A percentile compares a stretch with the other conserved stretches of the same genome.
Evolutionary conservation across 2,329 filamentous ascomycete species (phyloP).

Genomic region (Aphanocladium album): DNA sequence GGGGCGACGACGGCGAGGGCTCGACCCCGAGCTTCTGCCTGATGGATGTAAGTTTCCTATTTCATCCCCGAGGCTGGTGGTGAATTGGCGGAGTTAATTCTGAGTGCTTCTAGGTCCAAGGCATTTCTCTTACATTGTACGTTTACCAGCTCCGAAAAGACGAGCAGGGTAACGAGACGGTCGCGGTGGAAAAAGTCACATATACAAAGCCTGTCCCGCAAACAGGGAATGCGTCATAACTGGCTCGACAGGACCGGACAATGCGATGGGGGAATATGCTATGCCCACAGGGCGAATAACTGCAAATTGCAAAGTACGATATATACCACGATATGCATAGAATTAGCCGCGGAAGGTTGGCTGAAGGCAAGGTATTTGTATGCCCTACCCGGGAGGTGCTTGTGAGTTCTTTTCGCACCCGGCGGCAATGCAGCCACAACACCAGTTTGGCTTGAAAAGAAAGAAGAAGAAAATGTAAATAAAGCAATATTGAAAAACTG

Average conservation of each 20-base stretch:
- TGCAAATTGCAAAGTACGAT: neutral
- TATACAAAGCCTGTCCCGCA: slow-evolving; percentile 72
- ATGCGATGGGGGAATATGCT: neutral
- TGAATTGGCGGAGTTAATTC: slow-evolving; percentile 14
- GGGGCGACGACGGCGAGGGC: slow-evolving; percentile 59
- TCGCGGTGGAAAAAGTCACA: slow-evolving; percentile 80
- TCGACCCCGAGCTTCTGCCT: slow-evolving; percentile 88
- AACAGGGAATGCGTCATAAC: slow-evolving; percentile 44
- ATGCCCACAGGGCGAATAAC: neutral
- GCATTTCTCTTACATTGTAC: slow-evolving; percentile 90
- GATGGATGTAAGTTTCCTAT: slow-evolving; percentile 81
- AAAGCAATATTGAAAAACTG: slow-evolving; percentile 17
- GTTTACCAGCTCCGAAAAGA: slow-evolving; percentile 84
- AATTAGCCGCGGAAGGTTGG: neutral
- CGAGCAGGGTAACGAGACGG: slow-evolving; percentile 69
- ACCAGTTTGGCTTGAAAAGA: slow-evolving; percentile 16
- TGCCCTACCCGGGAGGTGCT: neutral
- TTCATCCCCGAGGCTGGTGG: too few species aligned
- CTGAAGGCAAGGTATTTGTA: neutral
- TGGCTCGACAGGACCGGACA: neutral
- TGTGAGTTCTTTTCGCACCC: slow-evolving; percentile 11
- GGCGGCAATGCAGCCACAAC: neutral
- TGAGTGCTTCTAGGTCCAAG: slow-evolving; percentile 68
- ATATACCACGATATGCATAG: slow-evolving; percentile 3
- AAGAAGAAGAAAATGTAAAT: slow-evolving; percentile 10